Percentiles rank a stretch among this genome's conserved stretches.
phyloP scores from a whole-genome alignment of 2,329 filamentous ascomycete species.

The Calonectria pteridis region DNA sequence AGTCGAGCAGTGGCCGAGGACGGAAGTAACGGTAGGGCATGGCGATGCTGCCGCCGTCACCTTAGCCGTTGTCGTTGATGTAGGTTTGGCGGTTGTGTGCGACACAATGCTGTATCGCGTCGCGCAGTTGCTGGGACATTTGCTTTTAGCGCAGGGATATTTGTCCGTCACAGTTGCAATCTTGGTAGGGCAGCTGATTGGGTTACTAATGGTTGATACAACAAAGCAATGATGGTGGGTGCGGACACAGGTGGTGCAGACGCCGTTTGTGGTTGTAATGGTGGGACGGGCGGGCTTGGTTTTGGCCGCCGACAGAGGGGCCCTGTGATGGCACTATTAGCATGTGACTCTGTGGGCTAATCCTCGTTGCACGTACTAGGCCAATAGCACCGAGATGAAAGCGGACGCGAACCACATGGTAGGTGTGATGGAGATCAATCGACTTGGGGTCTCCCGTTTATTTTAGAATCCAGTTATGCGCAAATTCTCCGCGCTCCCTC shows the following conservation, averaged over 20 bases:
- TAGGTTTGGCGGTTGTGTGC: not conserved
- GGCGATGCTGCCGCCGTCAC: not conserved
- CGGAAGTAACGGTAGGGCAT: not conserved
- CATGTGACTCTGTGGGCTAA: too few relatives aligned
- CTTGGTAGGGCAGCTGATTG: not conserved
- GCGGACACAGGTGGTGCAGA: not conserved
- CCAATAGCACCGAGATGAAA: not conserved
- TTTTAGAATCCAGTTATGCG: not conserved
- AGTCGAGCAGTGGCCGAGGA: not conserved
- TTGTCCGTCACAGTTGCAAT: not conserved
- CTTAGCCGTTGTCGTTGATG: not conserved
- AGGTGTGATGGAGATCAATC: not conserved
- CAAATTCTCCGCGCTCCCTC: not conserved
- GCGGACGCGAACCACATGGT: not conserved
- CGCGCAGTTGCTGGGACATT: not conserved
- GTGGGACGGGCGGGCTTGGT: not conserved
- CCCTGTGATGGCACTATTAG: not conserved
- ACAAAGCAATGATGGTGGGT: not conserved
- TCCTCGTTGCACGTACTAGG: not conserved
- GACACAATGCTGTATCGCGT: not conserved
- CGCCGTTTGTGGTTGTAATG: not conserved
- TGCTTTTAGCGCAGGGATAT: not conserved
- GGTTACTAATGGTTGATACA: not conserved
- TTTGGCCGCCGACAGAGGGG: not conserved
- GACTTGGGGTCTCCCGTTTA: not conserved